Percentiles rank a stretch among this genome's conserved stretches.
Conservation (phyloP, 1,139 yeast species). For the Torulaspora pretoriensis region DNA sequence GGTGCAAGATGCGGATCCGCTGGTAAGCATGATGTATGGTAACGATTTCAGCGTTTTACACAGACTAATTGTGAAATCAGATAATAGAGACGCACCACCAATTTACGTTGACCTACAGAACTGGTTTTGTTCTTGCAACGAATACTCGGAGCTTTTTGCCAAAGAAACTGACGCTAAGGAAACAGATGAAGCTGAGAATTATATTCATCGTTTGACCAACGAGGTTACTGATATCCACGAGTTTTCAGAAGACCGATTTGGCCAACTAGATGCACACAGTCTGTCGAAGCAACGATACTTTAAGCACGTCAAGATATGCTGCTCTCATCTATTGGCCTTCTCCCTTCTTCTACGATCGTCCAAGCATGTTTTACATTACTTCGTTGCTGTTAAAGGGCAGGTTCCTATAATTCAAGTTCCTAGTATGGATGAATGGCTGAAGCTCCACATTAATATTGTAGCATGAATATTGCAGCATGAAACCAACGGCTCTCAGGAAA, state of each 20-base stretch:
- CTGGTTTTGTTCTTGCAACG: conserved; percentile 36
- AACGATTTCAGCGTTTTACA: conserved; percentile 15
- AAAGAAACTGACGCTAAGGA: background rate
- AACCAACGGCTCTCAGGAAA: no score
- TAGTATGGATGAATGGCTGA: conserved; percentile 36
- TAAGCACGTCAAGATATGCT: conserved; percentile 25
- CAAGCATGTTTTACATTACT: conserved; percentile 21
- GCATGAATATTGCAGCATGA: conserved; percentile 17
- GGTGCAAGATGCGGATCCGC: conserved; percentile 1
- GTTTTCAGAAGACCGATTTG: conserved; percentile 28
- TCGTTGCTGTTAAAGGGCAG: conserved; percentile 18
- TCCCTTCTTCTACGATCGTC: conserved; percentile 31
- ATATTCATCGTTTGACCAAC: conserved; percentile 11
- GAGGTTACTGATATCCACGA: conserved; percentile 22
- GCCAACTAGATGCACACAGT: conserved; percentile 29
- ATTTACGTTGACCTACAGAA: conserved; percentile 29
- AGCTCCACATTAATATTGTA: conserved; percentile 34
- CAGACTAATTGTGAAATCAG: conserved; percentile 29
- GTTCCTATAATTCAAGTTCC: conserved; percentile 27
- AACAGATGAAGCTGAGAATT: background rate
- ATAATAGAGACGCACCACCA: conserved; percentile 19
- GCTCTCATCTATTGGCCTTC: conserved; percentile 35
- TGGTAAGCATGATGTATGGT: conserved; percentile 14
- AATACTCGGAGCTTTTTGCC: conserved; percentile 21
- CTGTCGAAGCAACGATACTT: conserved; percentile 28